A percentile compares a stretch with the other conserved stretches of the same genome.
These are phyloP conservation scores for Xylariaceae sp. DNA, from an alignment of 2,329 filamentous ascomycete species.

Conservation along the genomic window DNA sequence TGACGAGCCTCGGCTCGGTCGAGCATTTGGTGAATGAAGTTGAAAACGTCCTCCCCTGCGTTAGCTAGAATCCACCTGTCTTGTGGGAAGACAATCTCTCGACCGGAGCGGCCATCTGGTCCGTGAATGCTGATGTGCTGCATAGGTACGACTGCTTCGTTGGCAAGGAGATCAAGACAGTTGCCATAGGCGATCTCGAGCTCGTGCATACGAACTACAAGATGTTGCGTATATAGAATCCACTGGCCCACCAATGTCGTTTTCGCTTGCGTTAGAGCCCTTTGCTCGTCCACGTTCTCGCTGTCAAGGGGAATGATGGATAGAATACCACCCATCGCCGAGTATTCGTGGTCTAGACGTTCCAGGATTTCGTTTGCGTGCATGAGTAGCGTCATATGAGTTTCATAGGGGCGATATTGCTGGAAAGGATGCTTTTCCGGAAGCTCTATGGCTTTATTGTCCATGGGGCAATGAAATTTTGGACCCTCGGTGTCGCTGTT, in stretches of 20 bases:
- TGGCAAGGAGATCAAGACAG: slow-evolving; percentile 47
- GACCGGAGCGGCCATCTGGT: slow-evolving; percentile 49
- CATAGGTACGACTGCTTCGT: slow-evolving; percentile 48
- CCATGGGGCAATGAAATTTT: slow-evolving; percentile 47
- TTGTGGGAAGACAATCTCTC: slow-evolving; percentile 54
- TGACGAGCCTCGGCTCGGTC: slow-evolving; percentile 44
- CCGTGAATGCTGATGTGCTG: slow-evolving; percentile 54
- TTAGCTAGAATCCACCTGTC: slow-evolving; percentile 56
- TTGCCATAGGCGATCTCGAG: slow-evolving; percentile 54
- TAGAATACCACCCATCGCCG: slow-evolving; percentile 53
- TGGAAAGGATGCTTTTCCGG: slow-evolving; percentile 17
- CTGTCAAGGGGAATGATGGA: slow-evolving; percentile 49
- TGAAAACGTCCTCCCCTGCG: slow-evolving; percentile 50
- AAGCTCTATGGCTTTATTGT: slow-evolving; percentile 23
- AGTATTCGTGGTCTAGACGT: slow-evolving; percentile 58
- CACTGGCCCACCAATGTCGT: slow-evolving; percentile 56
- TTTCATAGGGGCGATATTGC: slow-evolving; percentile 39
- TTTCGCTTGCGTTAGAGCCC: slow-evolving; percentile 39
- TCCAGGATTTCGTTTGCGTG: slow-evolving; percentile 61
- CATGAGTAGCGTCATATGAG: slow-evolving; percentile 49
- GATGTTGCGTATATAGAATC: slow-evolving; percentile 52
- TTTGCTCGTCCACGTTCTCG: slow-evolving; percentile 34
- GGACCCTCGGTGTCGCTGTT: slow-evolving; percentile 42
- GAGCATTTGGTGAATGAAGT: slow-evolving; percentile 45
- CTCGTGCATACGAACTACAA: slow-evolving; percentile 55